Evolutionary conservation across 2,329 filamentous ascomycete species (phyloP), one percentile per base, ranked within the genome.

Genomic region (Rugonectria rugulosa): DNA sequence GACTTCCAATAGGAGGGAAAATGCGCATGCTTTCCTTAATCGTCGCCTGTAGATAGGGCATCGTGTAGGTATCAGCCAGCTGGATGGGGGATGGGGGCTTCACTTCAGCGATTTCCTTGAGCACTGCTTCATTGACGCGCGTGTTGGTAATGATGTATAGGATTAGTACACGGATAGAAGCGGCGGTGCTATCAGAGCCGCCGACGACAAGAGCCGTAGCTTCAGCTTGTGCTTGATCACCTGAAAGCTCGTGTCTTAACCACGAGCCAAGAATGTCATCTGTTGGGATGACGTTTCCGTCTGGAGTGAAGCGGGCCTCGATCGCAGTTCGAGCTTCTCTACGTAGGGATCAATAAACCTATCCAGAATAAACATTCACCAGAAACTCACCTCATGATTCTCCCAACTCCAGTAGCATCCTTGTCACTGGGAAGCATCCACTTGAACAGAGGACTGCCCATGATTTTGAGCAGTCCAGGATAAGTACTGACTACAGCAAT

Each of bases 101-200:
- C 0, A 60, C 44, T 2, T 61, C 44, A 20, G 56, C 57, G 21
- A 65, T 70, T 29, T 66, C 70, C 36, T 38, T 32, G 5, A 77
- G 76, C 0, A 87, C 70, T 70, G 75, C 78, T 4, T 60, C 52
- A 53, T 79, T 75, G 1, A 83, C 76, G 1, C 71, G 72, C 0
- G 80, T 79, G 20, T 76, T 79, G n/a, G 77, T 81, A 19, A 80
- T 76, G 51, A 86, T 66, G 64, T 82, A 77, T 19, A 86, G 75
- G 50, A 86, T 59, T 1, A 78, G 82, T 31, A 78, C 73, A 3
- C 84, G 78, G 9, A 87, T 77, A 2, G 77, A 77, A 0, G 81
- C 82, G 0, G 84, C 81, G 0, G 82, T 84, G 3, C 82, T 85
- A 56, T 87, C 84, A 1, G 81, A 82, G 4, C 84, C 84, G 5